Evolutionary conservation across 305 asterid genomes (phyloP), one percentile per base, ranked within the genome.

Genomic region (Fraxinus angustifolia): DNA sequence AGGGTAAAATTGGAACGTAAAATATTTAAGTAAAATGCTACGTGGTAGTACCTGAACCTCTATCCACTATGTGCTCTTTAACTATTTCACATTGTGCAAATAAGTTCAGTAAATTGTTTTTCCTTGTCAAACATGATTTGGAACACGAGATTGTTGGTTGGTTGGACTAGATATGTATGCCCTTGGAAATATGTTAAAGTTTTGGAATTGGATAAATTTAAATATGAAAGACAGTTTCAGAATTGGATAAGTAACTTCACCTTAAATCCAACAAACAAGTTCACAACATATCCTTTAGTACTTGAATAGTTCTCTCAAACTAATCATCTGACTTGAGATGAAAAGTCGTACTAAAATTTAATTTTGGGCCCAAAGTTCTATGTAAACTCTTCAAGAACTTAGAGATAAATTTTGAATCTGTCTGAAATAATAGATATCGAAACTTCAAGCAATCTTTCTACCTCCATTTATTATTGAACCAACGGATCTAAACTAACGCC

Each of bases 31-130:
- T 12, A 45, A 45, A 53, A 48, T 62, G 88, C 85, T 84, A 82
- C 88, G 87, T 83, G 75, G 84, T 53, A 56, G 14, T 12, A 4
- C 56, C 4, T 38, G 35, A 53, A 78, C 75, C 87, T 81, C 82
- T 65, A 82, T 3, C 58, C 2, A 12, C 3, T 0, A 48, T 14
- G 58, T 48, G 58, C 19, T 14, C 58, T 48, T 48, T 11, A 12
- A 50, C 62, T 4, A 50, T 50, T 50, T 50, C 62, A 50, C 6
- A 17, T 50, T 50, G 21, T 50, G 23, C 21, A 16, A 16, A 50
- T n/a, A n/a, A 50, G 62, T 50, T 16, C 21, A 16, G 17, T 16
- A 50, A 50, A 50, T 4, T 16, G 60, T 45, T 45, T 45, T 12
- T 0, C 56, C 17, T 45, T 45, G 10, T 45, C 17, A 45, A 12